These are phyloP conservation scores for Fusarium nygamai DNA, from an alignment of 2,329 filamentous ascomycete species.

Conservation along the genomic window DNA sequence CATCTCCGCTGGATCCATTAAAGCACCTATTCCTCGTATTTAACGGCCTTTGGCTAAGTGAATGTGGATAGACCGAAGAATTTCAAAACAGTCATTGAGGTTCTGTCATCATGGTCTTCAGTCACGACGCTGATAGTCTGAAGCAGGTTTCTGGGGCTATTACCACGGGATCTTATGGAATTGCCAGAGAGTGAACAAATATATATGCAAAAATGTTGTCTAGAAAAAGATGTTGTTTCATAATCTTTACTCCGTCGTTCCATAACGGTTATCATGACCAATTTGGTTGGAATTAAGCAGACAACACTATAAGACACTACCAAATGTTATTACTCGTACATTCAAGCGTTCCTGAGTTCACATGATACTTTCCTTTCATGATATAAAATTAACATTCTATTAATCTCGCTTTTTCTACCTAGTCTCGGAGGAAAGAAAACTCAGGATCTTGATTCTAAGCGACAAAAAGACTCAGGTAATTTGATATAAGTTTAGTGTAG, in stretches of 20 bases:
- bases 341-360: neutral
- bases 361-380: neutral
- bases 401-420: neutral
- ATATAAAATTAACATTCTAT: neutral
- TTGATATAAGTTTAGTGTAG: neutral
- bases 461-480: neutral
- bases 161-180: neutral
- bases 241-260: neutral
- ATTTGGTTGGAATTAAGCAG: neutral
- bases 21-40: neutral
- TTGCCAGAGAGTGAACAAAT: too few species aligned
- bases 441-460: neutral
- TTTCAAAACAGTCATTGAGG: neutral
- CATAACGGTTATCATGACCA: neutral
- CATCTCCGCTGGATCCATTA: neutral
- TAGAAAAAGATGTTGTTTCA: neutral
- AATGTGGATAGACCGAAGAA: neutral
- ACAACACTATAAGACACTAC: neutral
- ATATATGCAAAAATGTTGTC: neutral
- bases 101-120: neutral
- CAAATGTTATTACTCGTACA: neutral
- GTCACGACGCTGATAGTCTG: neutral
- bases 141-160: neutral
- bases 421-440: neutral
- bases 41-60: neutral